These are phyloP conservation scores for Medicago arabica DNA, from an alignment of 306 rosid species.

Conservation along the genomic window DNA sequence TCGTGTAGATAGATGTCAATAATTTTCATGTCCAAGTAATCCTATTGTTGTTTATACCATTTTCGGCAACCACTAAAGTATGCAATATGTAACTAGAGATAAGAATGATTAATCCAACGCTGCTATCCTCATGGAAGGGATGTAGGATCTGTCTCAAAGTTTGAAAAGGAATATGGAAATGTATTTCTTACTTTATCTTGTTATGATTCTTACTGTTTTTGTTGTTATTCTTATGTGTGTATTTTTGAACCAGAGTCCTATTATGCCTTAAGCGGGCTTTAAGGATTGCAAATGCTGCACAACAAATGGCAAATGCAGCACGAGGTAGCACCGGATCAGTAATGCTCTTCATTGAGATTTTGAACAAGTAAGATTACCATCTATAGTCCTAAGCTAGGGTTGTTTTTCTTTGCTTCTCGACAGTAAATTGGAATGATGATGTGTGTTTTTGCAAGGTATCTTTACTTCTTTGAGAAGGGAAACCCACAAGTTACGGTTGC, in stretches of 20 bases:
- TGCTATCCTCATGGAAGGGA: background rate
- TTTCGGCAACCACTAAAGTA: constrained; percentile 12
- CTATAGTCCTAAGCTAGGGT: constrained; percentile 5
- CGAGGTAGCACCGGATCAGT: constrained; percentile 88
- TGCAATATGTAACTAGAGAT: constrained; percentile 24
- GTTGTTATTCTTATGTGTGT: background rate
- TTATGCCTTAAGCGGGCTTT: constrained; percentile 90
- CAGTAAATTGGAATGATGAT: constrained; percentile 22
- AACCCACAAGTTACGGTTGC: constrained; percentile 84
- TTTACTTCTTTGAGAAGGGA: constrained; percentile 94
- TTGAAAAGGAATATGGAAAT: constrained; percentile 31
- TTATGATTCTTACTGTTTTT: constrained; percentile 15
- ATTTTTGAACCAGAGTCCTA: constrained; percentile 67
- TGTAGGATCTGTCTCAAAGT: constrained; percentile 1
- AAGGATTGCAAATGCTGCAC: constrained; percentile 95
- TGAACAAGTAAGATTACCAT: constrained; percentile 76
- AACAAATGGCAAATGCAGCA: constrained; percentile 85
- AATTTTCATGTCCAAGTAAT: constrained; percentile 31
- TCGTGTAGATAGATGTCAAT: constrained; percentile 35
- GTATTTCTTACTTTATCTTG: constrained; percentile 1
- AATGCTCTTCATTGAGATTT: constrained; percentile 85
- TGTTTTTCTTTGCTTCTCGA: constrained; percentile 14
- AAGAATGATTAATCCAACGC: constrained; percentile 23
- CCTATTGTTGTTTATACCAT: constrained; percentile 17
- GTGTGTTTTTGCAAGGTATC: constrained; percentile 66